Evolutionary conservation across 1,284 basidiomycete genomes (phyloP).

Genomic region (Ceratobasidium sp.): DNA sequence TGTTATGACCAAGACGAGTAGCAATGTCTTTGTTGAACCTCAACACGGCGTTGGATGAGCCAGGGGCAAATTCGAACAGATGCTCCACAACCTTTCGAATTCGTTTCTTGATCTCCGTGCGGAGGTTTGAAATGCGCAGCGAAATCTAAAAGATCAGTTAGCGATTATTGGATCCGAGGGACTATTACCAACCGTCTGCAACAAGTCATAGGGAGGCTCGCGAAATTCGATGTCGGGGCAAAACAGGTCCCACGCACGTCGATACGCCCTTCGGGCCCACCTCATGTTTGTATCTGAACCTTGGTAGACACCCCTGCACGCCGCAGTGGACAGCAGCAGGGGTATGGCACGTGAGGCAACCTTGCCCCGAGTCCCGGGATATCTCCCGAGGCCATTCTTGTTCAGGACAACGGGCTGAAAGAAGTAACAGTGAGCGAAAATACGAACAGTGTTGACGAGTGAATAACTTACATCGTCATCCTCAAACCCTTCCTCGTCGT

Average conservation of each 20-base stretch:
- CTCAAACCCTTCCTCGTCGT: too few relatives aligned
- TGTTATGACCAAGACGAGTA: constrained; percentile 4
- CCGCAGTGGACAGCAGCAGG: neutral
- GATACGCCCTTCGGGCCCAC: neutral
- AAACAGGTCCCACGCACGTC: neutral
- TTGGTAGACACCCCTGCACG: neutral
- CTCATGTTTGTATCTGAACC: neutral
- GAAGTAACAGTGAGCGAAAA: too few relatives aligned
- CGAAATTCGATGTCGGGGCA: neutral
- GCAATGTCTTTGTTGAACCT: neutral
- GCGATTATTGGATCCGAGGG: too few relatives aligned
- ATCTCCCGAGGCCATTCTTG: neutral
- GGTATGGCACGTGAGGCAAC: constrained; percentile 5
- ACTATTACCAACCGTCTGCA: neutral
- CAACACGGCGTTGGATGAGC: neutral
- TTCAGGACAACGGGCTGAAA: neutral
- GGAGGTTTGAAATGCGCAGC: neutral
- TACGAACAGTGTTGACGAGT: too few relatives aligned
- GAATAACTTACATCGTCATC: too few relatives aligned
- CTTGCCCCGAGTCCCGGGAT: neutral
- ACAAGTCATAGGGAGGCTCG: neutral
- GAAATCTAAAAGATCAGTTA: neutral
- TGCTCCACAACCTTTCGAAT: neutral
- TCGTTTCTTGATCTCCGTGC: neutral
- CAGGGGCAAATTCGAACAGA: neutral